Evolutionary conservation across 2,329 filamentous ascomycete species (phyloP).

Genomic region (Venturiaceae sp.): DNA sequence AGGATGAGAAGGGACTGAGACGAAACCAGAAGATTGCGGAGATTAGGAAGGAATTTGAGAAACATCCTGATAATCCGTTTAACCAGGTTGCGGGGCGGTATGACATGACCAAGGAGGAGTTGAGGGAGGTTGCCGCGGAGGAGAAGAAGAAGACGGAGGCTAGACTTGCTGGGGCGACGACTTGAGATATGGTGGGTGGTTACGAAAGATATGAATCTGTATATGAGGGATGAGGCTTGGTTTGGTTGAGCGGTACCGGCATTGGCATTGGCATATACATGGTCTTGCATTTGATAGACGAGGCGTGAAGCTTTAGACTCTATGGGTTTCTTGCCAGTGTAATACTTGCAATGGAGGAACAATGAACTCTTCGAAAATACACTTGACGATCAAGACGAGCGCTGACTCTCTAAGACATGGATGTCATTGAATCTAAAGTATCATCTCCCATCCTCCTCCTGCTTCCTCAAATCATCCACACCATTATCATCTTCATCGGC

Average conservation of each 20-base stretch:
- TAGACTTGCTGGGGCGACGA: background rate
- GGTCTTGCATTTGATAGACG: background rate
- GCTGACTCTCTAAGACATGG: no score
- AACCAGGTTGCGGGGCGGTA: slow-evolving; percentile 72
- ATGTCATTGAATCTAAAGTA: no score
- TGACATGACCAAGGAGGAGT: slow-evolving; percentile 70
- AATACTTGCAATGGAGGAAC: no score
- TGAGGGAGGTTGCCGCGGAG: slow-evolving; percentile 52
- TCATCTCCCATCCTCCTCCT: no score
- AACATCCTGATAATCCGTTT: slow-evolving; percentile 89
- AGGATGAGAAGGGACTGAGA: slow-evolving; percentile 70
- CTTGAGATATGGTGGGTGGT: background rate
- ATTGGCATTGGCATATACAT: background rate
- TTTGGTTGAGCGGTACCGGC: background rate
- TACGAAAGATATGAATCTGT: background rate
- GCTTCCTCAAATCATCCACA: background rate
- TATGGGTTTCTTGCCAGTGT: no score
- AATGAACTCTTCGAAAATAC: no score
- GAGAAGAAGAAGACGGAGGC: slow-evolving; percentile 67
- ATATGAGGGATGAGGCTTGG: background rate
- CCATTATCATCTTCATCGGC: background rate
- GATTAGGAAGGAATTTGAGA: slow-evolving; percentile 88
- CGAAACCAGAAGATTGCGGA: slow-evolving; percentile 76
- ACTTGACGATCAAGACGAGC: no score
- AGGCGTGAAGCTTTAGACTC: background rate